Evolutionary conservation across 129 eudicot genomes (phyloP).

Genomic region (Ambrosia trifida): DNA sequence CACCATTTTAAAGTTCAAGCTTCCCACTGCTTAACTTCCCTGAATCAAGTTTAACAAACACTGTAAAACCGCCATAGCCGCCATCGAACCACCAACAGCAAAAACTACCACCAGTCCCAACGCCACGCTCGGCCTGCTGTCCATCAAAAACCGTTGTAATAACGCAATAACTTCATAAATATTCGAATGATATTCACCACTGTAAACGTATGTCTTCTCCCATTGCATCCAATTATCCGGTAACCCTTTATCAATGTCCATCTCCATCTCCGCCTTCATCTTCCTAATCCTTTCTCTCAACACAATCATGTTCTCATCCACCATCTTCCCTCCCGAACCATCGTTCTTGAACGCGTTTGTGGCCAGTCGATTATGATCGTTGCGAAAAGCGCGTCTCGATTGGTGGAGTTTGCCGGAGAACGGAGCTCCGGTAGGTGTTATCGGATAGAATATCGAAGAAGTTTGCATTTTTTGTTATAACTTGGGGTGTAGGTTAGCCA

Average conservation of each 20-base stretch:
- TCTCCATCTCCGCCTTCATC: constrained; percentile 22
- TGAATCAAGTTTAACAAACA: constrained; percentile 29
- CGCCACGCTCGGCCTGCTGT: constrained; percentile 52
- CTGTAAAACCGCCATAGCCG: constrained; percentile 28
- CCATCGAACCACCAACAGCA: constrained; percentile 36
- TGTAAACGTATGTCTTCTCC: constrained; percentile 44
- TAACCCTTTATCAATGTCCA: constrained; percentile 25
- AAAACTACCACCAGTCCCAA: constrained; percentile 39
- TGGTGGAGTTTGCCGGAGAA: constrained; percentile 19
- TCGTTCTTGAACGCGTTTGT: constrained; percentile 34
- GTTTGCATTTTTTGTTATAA: constrained; percentile 22
- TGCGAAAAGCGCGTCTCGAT: not conserved
- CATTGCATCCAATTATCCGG: constrained; percentile 53
- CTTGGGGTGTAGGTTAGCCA: not conserved
- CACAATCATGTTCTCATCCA: constrained; percentile 48
- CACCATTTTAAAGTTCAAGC: too few species aligned
- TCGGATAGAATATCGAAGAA: constrained; percentile 14
- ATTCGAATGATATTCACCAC: constrained; percentile 40
- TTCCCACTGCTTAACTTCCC: constrained; percentile 19
- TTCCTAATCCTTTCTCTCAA: constrained; percentile 52
- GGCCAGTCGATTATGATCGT: not conserved
- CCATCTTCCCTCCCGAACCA: constrained; percentile 17
- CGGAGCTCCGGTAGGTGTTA: constrained; percentile 13
- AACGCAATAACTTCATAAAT: constrained; percentile 46
- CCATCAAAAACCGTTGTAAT: constrained; percentile 49